Conservation (phyloP, 257 asterid genomes). For the Pogostemon cablin region DNA sequence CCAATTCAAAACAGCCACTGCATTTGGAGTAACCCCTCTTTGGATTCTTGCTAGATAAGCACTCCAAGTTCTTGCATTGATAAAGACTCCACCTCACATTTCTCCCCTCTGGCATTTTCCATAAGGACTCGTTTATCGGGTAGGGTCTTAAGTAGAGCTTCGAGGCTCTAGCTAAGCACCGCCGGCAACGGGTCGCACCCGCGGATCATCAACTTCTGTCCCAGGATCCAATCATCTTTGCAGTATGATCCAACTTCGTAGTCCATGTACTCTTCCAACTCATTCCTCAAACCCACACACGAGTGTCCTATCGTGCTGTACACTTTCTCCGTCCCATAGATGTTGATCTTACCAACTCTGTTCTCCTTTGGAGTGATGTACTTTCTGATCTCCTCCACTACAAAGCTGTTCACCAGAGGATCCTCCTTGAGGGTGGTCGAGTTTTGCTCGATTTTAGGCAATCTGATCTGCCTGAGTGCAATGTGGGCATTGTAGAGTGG, state of each 20-base stretch:
- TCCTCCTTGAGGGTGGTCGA: constrained; percentile 51
- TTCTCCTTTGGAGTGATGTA: constrained; percentile 80
- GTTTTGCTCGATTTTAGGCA: constrained; percentile 54
- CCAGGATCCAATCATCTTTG: constrained; percentile 83
- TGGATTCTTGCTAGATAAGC: constrained; percentile 76
- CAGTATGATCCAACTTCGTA: constrained; percentile 89
- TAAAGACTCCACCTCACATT: constrained; percentile 93
- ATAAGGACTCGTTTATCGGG: constrained; percentile 80
- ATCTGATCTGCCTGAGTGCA: constrained; percentile 74
- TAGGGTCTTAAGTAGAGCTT: constrained; percentile 74
- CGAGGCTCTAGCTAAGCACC: constrained; percentile 86
- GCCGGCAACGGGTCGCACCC: constrained; percentile 95
- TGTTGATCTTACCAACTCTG: constrained; percentile 60
- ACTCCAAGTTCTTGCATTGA: constrained; percentile 69
- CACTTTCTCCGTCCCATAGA: constrained; percentile 61
- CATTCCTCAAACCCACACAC: constrained; percentile 68
- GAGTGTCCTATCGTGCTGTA: constrained; percentile 84
- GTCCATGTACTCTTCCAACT: constrained; percentile 85
- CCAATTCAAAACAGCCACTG: constrained; percentile 86
- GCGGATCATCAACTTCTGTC: constrained; percentile 75
- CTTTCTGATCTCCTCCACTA: constrained; percentile 84
- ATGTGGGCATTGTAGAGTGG: constrained; percentile 84
- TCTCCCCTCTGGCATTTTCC: constrained; percentile 82
- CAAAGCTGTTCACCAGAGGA: constrained; percentile 69
- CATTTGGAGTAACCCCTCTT: constrained; percentile 73